phyloP scores from a whole-genome alignment of 2,329 filamentous ascomycete species.

The Cryphonectria radicalis region DNA sequence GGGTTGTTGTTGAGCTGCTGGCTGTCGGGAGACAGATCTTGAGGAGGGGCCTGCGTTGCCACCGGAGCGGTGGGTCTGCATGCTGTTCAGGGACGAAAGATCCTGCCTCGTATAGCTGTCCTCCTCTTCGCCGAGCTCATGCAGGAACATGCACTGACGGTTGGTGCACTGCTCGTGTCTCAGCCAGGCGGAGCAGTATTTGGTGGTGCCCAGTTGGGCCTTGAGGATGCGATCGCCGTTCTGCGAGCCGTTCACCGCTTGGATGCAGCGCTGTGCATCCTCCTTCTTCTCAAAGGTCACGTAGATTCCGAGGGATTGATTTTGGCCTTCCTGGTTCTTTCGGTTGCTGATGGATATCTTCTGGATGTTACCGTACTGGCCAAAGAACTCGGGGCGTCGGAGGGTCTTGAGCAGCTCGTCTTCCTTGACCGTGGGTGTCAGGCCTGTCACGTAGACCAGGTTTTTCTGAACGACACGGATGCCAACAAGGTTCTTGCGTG shows the following conservation, averaged over 20 bases:
- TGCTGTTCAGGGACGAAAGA: constrained; percentile 90
- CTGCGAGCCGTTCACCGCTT: constrained; percentile 86
- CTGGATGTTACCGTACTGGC: constrained; percentile 96
- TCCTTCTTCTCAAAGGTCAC: constrained; percentile 95
- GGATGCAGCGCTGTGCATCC: constrained; percentile 88
- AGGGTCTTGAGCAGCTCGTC: constrained; percentile 90
- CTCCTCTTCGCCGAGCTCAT: constrained; percentile 97
- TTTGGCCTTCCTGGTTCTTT: constrained; percentile 74
- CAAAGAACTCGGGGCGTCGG: constrained; percentile 90
- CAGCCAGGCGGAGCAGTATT: constrained; percentile 97
- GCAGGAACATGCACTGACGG: constrained; percentile 95
- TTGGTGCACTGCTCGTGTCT: constrained; percentile 95
- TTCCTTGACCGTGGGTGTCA: constrained; percentile 89
- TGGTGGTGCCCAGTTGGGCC: constrained; percentile 85
- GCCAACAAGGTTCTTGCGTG: constrained; percentile 92
- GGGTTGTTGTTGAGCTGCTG: constrained; percentile 38
- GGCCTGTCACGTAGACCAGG: constrained; percentile 93
- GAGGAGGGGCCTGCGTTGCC: constrained; percentile 56
- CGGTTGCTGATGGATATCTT: constrained; percentile 99
- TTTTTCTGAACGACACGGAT: constrained; percentile 98
- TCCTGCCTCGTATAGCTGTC: constrained; percentile 96
- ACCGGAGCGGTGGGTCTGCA: constrained; percentile 50
- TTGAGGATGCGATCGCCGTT: constrained; percentile 87
- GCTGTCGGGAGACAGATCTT: constrained; percentile 57
- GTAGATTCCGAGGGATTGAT: constrained; percentile 92